Conservation (phyloP, 345 rosid species). For the Dimocarpus longan region DNA sequence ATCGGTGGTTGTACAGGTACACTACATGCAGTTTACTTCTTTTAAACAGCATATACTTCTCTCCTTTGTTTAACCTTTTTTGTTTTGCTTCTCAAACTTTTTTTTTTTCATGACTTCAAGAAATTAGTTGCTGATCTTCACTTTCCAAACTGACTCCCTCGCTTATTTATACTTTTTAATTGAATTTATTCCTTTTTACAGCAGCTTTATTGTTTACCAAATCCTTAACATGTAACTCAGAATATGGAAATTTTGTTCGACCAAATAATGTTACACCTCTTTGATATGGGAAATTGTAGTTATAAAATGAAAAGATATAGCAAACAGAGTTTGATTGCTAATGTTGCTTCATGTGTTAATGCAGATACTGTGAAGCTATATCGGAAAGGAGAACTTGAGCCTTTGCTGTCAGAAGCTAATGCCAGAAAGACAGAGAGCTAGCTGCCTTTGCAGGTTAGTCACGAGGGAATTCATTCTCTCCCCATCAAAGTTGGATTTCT, state of each 20-base stretch:
- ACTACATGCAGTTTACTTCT: neutral
- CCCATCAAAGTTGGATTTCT: neutral
- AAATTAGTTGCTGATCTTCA: neutral
- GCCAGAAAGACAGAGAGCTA: conserved; percentile 35
- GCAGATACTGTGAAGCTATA: conserved; percentile 82
- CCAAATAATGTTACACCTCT: neutral
- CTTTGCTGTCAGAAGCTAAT: conserved; percentile 65
- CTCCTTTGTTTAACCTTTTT: neutral
- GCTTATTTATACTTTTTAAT: neutral
- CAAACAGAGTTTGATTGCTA: neutral
- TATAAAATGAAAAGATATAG: neutral
- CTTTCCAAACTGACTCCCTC: neutral
- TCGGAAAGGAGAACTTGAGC: conserved; percentile 68
- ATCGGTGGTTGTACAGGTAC: conserved; percentile 97
- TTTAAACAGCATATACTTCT: neutral
- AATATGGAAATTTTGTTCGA: neutral
- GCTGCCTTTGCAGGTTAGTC: neutral
- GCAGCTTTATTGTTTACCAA: neutral
- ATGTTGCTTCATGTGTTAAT: conserved; percentile 28
- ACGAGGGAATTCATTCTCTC: neutral
- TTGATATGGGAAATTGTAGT: neutral
- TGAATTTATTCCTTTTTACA: neutral
- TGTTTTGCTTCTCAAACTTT: neutral
- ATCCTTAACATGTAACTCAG: neutral
- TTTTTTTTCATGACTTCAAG: neutral